Percentiles rank a stretch among this genome's conserved stretches.
Conservation (phyloP, 148 eudicot species). For the Rhododendron williamsianum region DNA sequence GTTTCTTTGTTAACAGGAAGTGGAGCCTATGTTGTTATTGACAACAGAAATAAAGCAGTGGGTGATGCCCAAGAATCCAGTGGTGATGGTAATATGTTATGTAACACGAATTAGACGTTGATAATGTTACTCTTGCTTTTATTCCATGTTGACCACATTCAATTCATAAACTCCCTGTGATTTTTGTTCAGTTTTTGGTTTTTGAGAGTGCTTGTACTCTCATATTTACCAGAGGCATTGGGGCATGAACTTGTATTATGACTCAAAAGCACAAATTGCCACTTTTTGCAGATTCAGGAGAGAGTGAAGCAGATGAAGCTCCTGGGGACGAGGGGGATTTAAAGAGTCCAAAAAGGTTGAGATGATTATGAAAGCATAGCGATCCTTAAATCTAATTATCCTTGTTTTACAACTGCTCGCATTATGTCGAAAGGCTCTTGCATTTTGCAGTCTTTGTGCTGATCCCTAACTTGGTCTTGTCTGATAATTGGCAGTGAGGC, state of each 20-base stretch:
- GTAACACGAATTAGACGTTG: background rate
- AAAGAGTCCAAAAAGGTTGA: constrained; percentile 40
- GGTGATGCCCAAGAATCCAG: constrained; percentile 53
- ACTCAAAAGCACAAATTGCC: constrained; percentile 11
- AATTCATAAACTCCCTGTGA: background rate
- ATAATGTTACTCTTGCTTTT: background rate
- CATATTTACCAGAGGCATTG: background rate
- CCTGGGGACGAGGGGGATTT: constrained; percentile 29
- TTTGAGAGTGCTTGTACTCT: background rate
- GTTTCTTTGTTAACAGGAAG: constrained; percentile 42
- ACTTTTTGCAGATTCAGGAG: constrained; percentile 41
- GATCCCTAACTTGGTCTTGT: constrained; percentile 14
- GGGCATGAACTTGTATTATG: background rate
- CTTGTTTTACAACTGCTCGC: background rate
- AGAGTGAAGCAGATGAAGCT: constrained; percentile 51
- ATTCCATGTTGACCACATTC: background rate
- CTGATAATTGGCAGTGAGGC: constrained; percentile 37
- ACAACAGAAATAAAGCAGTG: constrained; percentile 45
- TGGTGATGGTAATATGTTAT: constrained; percentile 55
- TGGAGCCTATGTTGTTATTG: constrained; percentile 89
- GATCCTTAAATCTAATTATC: background rate
- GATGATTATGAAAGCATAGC: constrained; percentile 6
- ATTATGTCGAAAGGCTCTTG: background rate
- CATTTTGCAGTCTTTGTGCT: background rate
- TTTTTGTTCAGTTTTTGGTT: background rate